These are phyloP conservation scores for Clitopilus hobsonii DNA, from an alignment of 768 basidiomycete genomes.

Conservation along the genomic window DNA sequence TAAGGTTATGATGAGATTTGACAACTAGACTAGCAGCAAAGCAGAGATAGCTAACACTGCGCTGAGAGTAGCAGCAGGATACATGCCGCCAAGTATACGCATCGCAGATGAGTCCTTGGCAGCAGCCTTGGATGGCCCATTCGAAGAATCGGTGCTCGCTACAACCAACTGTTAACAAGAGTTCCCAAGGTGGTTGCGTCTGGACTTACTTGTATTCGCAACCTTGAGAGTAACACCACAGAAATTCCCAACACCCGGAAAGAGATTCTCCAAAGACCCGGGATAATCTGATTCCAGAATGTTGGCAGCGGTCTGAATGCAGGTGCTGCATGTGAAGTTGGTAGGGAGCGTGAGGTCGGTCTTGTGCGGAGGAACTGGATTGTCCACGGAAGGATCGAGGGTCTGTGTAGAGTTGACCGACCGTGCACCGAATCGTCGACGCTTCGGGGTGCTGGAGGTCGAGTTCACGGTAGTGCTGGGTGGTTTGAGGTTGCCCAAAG, in stretches of 20 bases:
- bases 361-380: background rate
- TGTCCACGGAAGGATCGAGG: background rate
- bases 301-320: constrained; percentile 5
- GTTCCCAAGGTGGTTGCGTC: background rate
- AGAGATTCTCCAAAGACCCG: constrained; percentile 5
- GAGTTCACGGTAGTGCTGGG: background rate
- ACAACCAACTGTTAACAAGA: background rate
- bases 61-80: background rate
- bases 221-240: constrained; percentile 1
- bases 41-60: background rate
- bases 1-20: too few relatives aligned
- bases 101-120: background rate
- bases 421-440: background rate
- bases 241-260: constrained; percentile 4
- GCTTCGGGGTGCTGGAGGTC: background rate
- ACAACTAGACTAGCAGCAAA: constrained; percentile 3
- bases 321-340: constrained; percentile 8
- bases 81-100: background rate
- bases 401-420: background rate
- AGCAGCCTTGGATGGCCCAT: background rate
- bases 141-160: background rate
- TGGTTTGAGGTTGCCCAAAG: background rate
- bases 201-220: background rate
- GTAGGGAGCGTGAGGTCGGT: constrained; percentile 2
- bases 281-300: constrained; percentile 8